Conservation (phyloP, 257 asterid species). For the Solanum arcanum region DNA sequence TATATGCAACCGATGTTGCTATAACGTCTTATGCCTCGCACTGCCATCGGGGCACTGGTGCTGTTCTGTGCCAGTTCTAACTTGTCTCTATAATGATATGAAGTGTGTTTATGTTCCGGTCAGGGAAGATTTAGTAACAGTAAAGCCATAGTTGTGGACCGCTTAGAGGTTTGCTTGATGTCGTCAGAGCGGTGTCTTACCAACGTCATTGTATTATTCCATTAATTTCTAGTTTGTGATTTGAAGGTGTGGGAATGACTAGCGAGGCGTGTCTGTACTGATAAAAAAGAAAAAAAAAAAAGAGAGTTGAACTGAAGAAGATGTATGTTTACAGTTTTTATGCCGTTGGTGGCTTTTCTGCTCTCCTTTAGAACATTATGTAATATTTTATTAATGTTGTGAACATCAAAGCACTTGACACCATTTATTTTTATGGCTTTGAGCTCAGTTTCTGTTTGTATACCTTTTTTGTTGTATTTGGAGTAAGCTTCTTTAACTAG, state of each 20-base stretch:
- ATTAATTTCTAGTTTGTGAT: conserved; percentile 33
- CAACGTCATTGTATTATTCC: conserved; percentile 21
- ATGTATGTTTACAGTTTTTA: not conserved
- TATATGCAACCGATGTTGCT: conserved; percentile 15
- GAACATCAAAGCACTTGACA: not conserved
- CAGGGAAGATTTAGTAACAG: conserved; percentile 24
- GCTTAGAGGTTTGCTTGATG: conserved; percentile 18
- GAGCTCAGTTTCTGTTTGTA: not conserved
- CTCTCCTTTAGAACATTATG: not conserved
- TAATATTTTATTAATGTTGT: not conserved
- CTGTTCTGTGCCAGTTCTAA: conserved; percentile 27
- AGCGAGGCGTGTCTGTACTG: not conserved
- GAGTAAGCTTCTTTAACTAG: not conserved
- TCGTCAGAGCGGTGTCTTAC: conserved; percentile 16
- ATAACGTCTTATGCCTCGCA: conserved; percentile 23
- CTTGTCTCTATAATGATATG: conserved; percentile 33
- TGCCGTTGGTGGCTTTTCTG: not conserved
- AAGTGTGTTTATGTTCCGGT: conserved; percentile 35
- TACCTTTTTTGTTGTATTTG: not conserved
- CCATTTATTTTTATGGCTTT: not conserved
- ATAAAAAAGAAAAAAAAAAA: not conserved
- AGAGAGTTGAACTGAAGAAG: not conserved
- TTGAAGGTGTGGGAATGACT: conserved; percentile 7
- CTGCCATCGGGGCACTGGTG: conserved; percentile 38
- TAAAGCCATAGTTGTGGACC: conserved; percentile 20